Percentiles rank a stretch among this genome's conserved stretches.
Evolutionary conservation across 2,329 filamentous ascomycete genomes (phyloP).

Genomic region (Nemania sp.): DNA sequence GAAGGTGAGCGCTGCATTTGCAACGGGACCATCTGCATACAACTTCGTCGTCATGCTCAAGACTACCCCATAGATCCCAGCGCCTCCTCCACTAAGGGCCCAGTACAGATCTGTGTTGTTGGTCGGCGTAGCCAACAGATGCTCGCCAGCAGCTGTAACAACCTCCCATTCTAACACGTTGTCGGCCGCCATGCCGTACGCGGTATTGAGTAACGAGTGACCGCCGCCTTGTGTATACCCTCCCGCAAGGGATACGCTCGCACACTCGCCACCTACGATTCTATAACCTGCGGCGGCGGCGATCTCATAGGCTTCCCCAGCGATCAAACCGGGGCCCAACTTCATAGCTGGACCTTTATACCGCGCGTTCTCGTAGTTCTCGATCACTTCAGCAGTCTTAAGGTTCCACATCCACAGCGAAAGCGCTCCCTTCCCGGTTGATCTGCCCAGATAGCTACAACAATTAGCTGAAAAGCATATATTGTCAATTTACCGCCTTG

Average conservation of each 20-base stretch:
- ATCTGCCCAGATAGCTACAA: conserved; percentile 59
- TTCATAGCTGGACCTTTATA: background rate
- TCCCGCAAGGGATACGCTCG: conserved; percentile 28
- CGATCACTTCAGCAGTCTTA: conserved; percentile 52
- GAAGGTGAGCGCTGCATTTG: no score
- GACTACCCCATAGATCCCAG: no score
- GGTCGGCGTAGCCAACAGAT: no score
- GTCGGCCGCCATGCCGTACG: conserved; percentile 69
- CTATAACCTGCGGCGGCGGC: conserved; percentile 10
- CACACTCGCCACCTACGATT: conserved; percentile 21
- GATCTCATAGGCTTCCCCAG: conserved; percentile 19
- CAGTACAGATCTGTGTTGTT: no score
- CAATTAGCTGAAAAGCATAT: no score
- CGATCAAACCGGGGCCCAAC: conserved; percentile 23
- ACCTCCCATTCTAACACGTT: conserved; percentile 68
- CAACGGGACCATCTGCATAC: no score
- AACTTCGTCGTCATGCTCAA: no score
- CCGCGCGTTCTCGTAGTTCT: background rate
- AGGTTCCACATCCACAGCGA: conserved; percentile 62
- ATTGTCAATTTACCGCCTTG: no score
- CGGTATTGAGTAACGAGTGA: conserved; percentile 63
- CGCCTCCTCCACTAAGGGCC: no score
- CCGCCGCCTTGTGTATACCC: conserved; percentile 61
- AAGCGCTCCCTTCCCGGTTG: conserved; percentile 62
- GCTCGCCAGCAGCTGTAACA: conserved; percentile 61